Percentiles rank a stretch among this genome's conserved stretches.
Conservation (phyloP, 2,329 filamentous ascomycete species). For the Colletotrichum higginsianum region DNA sequence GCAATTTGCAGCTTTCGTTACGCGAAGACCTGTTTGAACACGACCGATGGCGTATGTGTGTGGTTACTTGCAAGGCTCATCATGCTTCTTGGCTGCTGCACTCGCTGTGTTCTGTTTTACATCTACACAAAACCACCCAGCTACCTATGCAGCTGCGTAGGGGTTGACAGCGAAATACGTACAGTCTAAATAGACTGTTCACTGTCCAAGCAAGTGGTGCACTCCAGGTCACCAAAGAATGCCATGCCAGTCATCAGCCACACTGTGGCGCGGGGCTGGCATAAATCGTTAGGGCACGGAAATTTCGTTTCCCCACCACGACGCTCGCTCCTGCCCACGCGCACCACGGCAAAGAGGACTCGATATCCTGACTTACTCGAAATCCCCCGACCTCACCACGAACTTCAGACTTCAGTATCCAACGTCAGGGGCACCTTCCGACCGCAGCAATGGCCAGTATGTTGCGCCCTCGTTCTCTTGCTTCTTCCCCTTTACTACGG, state of each 20-base stretch:
- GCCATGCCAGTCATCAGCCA: background rate
- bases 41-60: background rate
- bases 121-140: background rate
- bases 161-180: background rate
- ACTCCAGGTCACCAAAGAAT: background rate
- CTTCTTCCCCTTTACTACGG: conserved; percentile 47
- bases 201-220: background rate
- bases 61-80: background rate
- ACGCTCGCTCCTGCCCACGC: conserved; percentile 26
- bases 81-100: too few relatives aligned
- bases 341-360: conserved; percentile 23
- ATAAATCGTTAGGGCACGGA: conserved; percentile 44
- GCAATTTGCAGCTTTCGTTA: background rate
- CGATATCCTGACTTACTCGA: conserved; percentile 29
- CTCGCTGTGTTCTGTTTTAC: background rate
- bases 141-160: background rate
- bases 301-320: conserved; percentile 42
- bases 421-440: conserved; percentile 39
- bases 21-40: background rate
- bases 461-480: conserved; percentile 41
- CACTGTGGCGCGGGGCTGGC: conserved; percentile 13
- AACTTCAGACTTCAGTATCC: conserved; percentile 30
- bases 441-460: conserved; percentile 59
- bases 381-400: conserved; percentile 23
- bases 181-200: background rate